Percentiles rank a stretch among this genome's conserved stretches.
These are phyloP conservation scores for Sonneratia caseolaris DNA, from an alignment of 345 rosid genomes.

Conservation along the genomic window DNA sequence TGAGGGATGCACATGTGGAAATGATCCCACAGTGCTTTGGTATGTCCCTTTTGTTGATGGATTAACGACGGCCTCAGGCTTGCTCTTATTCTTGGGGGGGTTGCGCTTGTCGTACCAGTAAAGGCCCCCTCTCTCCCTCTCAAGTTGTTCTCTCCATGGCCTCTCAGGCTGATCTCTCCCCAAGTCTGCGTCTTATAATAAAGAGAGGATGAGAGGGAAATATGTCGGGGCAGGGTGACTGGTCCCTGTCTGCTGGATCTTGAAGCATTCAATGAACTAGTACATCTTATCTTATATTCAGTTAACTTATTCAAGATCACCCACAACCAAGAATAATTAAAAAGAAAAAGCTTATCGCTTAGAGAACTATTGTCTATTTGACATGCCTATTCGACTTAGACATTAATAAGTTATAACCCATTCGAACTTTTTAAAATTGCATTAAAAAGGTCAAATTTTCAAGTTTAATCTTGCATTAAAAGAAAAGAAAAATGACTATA, in stretches of 20 bases:
- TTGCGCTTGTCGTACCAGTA: not conserved
- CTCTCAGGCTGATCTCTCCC: not conserved
- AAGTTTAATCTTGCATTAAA: too few species aligned
- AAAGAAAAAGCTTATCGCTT: too few species aligned
- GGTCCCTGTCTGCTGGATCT: not conserved
- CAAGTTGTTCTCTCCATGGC: not conserved
- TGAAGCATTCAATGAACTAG: not conserved
- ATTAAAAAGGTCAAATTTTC: too few species aligned
- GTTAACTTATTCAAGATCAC: not conserved
- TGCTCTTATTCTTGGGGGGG: not conserved
- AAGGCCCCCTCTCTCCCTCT: not conserved
- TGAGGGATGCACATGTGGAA: not conserved
- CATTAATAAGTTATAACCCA: too few species aligned
- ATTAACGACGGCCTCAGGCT: not conserved
- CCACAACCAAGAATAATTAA: too few species aligned
- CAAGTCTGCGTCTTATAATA: not conserved
- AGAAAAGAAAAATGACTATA: too few species aligned
- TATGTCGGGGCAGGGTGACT: not conserved
- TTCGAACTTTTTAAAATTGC: too few species aligned
- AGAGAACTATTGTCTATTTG: too few species aligned
- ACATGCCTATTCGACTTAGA: too few species aligned
- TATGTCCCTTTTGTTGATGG: not conserved
- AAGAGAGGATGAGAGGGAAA: not conserved
- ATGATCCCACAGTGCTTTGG: not conserved
- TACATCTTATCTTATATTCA: not conserved